These are phyloP conservation scores for Dendrothele bispora DNA, from an alignment of 768 basidiomycete genomes.

Conservation along the genomic window DNA sequence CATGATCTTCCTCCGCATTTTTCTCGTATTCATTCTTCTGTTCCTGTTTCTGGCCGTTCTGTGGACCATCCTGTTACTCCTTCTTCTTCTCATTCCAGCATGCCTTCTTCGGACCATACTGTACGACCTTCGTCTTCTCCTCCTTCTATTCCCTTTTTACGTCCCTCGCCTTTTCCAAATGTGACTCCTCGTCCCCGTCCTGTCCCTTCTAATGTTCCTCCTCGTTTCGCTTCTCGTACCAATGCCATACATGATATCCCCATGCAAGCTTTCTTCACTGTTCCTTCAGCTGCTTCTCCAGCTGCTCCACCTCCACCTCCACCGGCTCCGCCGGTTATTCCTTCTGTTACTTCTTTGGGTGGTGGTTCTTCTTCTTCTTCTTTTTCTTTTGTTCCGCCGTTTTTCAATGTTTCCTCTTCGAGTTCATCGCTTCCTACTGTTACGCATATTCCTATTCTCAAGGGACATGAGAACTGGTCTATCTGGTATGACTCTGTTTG, in stretches of 20 bases:
- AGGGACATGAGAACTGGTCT: not conserved
- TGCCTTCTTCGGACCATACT: too few relatives aligned
- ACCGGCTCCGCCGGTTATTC: not conserved
- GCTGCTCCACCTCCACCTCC: not conserved
- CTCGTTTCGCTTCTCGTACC: not conserved
- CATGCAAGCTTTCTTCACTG: not conserved
- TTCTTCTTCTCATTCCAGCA: too few relatives aligned
- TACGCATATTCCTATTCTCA: not conserved
- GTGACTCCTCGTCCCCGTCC: too few relatives aligned
- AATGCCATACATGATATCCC: not conserved
- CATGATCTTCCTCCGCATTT: too few relatives aligned
- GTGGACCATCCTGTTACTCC: too few relatives aligned
- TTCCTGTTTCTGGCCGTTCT: too few relatives aligned
- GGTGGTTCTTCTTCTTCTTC: not conserved
- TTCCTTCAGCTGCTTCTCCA: not conserved
- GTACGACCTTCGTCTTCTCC: too few relatives aligned
- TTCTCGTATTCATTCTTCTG: too few relatives aligned
- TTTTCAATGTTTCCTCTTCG: too few relatives aligned
- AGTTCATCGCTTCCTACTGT: not conserved
- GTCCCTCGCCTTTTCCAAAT: too few relatives aligned
- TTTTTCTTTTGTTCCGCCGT: too few relatives aligned
- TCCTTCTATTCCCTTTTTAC: too few relatives aligned
- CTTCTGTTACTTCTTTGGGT: not conserved
- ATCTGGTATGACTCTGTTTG: not conserved
- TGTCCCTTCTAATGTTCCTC: not conserved